These are phyloP conservation scores for Ophiostoma quercus DNA, from an alignment of 2,329 filamentous ascomycete genomes.

Conservation along the genomic window DNA sequence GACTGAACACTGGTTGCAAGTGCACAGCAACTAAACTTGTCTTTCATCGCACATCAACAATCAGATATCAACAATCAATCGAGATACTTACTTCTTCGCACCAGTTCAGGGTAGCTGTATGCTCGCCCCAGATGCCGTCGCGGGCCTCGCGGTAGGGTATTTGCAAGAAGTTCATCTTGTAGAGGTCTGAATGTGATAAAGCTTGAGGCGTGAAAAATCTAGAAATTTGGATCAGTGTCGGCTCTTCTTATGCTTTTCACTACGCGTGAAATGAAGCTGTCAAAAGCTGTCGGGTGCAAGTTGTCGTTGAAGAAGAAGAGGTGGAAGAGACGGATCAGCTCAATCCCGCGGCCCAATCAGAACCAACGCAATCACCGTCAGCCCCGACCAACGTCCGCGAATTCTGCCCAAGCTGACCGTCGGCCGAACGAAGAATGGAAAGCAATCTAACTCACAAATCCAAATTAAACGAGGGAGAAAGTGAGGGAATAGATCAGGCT, in stretches of 20 bases:
- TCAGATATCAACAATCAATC: not conserved
- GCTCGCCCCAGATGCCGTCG: slow-evolving; percentile 37
- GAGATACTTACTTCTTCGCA: slow-evolving; percentile 35
- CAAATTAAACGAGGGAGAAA: not conserved
- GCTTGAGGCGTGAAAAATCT: not conserved
- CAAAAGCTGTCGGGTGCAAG: not conserved
- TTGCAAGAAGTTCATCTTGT: slow-evolving; percentile 23
- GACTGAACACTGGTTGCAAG: not conserved
- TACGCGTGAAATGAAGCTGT: not conserved
- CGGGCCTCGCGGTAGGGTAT: slow-evolving; percentile 37
- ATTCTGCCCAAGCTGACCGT: not conserved
- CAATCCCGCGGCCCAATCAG: not conserved
- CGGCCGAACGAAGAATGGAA: not conserved
- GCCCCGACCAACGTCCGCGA: not conserved
- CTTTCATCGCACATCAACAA: not conserved
- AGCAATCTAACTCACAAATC: not conserved
- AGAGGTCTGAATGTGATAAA: not conserved
- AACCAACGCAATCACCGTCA: not conserved
- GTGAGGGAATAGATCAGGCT: not conserved
- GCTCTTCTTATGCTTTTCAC: too few relatives aligned
- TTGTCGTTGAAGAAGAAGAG: not conserved
- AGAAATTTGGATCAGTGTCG: not conserved
- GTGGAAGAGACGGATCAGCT: not conserved
- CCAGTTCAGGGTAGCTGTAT: slow-evolving; percentile 39
- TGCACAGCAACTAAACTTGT: not conserved